These are phyloP conservation scores for Cladosporium oxysporum DNA, from an alignment of 2,329 filamentous ascomycete genomes.

Conservation along the genomic window DNA sequence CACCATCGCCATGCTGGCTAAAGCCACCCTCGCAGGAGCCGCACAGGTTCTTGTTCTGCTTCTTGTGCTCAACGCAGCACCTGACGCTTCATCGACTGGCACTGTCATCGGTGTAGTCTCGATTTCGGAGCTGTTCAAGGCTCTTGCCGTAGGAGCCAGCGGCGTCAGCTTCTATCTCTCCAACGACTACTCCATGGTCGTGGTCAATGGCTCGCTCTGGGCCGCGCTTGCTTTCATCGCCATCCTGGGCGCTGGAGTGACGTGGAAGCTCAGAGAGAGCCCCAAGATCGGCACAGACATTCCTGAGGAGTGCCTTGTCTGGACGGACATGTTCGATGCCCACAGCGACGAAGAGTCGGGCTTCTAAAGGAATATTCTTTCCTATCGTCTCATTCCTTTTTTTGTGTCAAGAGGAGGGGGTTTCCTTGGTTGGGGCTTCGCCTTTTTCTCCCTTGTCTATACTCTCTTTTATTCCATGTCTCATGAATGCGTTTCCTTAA, in stretches of 20 bases:
- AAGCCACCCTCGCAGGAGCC: slow-evolving; percentile 45
- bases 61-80: slow-evolving; percentile 51
- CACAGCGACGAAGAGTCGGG: slow-evolving; percentile 34
- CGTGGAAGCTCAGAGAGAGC: slow-evolving; percentile 48
- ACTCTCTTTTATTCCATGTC: not conserved
- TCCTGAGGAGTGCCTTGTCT: slow-evolving; percentile 43
- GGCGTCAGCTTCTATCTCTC: slow-evolving; percentile 50
- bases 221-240: slow-evolving; percentile 45
- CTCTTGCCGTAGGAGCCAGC: slow-evolving; percentile 48
- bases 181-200: slow-evolving; percentile 45
- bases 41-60: slow-evolving; percentile 47
- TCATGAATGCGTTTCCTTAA: not conserved
- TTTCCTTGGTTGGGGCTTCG: not conserved
- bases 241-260: slow-evolving; percentile 44
- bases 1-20: slow-evolving; percentile 44
- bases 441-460: not conserved
- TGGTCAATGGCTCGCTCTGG: slow-evolving; percentile 50
- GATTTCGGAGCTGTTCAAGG: slow-evolving; percentile 49
- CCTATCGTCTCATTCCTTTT: not conserved
- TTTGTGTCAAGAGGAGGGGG: not conserved
- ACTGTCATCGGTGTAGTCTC: slow-evolving; percentile 53
- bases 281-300: slow-evolving; percentile 49
- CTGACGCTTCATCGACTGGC: slow-evolving; percentile 49
- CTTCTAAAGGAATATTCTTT: slow-evolving; percentile 21
- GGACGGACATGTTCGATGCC: slow-evolving; percentile 52